phyloP scores from a whole-genome alignment of 2,329 filamentous ascomycete species.

The Cyphellophora attinorum region DNA sequence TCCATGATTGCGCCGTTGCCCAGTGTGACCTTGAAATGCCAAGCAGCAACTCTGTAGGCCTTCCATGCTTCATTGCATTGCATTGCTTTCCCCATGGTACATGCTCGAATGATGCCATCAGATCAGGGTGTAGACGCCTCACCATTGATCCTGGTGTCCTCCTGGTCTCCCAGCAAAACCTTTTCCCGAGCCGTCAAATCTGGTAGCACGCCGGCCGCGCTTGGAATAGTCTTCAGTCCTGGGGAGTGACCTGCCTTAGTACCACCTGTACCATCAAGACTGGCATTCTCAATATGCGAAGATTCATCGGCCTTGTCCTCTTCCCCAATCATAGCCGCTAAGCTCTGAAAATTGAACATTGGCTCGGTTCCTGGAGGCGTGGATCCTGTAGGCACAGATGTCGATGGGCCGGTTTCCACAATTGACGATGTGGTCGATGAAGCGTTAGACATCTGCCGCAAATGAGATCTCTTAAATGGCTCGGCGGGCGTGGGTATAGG shows the following conservation, averaged over 20 bases:
- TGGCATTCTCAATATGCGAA: conserved; percentile 28
- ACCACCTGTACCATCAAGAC: not conserved
- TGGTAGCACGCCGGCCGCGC: not conserved
- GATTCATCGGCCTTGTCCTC: conserved; percentile 40
- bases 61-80: too few species aligned
- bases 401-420: conserved; percentile 53
- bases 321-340: conserved; percentile 73
- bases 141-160: too few species aligned
- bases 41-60: too few species aligned
- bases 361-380: conserved; percentile 52
- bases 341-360: conserved; percentile 83
- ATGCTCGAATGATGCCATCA: too few species aligned
- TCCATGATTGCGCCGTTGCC: too few species aligned
- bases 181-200: not conserved
- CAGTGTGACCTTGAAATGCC: too few species aligned
- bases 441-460: conserved; percentile 76
- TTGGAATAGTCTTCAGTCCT: too few species aligned
- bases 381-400: conserved; percentile 45
- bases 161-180: too few species aligned
- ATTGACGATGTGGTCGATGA: conserved; percentile 75
- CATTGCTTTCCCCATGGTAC: too few species aligned
- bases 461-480: conserved; percentile 55
- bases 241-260: too few species aligned
- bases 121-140: too few species aligned
- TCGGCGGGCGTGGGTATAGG: conserved; percentile 31